phyloP scores from a whole-genome alignment of 345 rosid genomes.

The Eucalyptus tenuipes region DNA sequence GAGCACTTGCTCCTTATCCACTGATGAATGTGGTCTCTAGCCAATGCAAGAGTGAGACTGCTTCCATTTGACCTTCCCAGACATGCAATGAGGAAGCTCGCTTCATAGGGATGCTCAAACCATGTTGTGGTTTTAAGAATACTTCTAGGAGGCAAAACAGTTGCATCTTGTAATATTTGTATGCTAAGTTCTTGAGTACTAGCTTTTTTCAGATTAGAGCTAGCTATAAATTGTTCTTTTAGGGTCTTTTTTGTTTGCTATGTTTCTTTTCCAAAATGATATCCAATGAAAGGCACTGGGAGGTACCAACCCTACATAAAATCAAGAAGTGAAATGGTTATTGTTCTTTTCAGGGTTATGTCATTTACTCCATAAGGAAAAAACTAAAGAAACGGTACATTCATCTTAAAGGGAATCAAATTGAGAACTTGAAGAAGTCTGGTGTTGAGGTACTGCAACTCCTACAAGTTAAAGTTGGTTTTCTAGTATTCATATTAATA shows the following conservation, averaged over 20 bases:
- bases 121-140: background rate
- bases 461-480: background rate
- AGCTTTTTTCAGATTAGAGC: background rate
- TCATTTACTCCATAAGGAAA: constrained; percentile 71
- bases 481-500: background rate
- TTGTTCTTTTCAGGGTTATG: constrained; percentile 65
- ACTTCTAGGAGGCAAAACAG: background rate
- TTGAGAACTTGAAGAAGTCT: constrained; percentile 87
- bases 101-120: background rate
- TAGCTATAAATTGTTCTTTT: background rate
- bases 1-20: background rate
- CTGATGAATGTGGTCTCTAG: background rate
- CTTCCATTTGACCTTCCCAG: background rate
- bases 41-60: background rate
- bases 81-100: background rate
- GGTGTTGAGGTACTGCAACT: constrained; percentile 54
- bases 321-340: background rate
- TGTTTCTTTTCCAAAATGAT: background rate
- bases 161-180: background rate
- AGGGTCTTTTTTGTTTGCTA: background rate
- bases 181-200: background rate
- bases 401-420: constrained; percentile 88
- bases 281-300: background rate
- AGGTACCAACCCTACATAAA: background rate
- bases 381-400: constrained; percentile 82